Conservation (phyloP, 2,329 filamentous ascomycete species). For the Mycosphaerella sp. region DNA sequence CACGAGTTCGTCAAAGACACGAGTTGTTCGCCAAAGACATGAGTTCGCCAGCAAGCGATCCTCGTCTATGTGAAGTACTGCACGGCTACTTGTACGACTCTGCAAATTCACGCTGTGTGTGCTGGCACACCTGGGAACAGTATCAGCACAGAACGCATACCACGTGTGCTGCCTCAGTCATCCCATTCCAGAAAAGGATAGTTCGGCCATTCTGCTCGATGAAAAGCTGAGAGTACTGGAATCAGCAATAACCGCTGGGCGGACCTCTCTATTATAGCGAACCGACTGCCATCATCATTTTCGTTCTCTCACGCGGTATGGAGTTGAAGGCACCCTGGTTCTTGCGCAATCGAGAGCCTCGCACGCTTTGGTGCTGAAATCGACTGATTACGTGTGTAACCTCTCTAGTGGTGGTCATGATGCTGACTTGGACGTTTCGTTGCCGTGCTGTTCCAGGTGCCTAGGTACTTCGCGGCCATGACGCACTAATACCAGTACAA, state of each 20-base stretch:
- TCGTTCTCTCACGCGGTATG: slow-evolving; percentile 1
- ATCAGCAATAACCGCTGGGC: not conserved
- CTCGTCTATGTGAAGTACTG: slow-evolving; percentile 1
- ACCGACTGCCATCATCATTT: not conserved
- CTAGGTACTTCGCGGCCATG: not conserved
- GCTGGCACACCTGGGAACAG: not conserved
- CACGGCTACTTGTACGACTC: not conserved
- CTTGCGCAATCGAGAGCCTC: not conserved
- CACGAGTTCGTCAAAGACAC: too few relatives aligned
- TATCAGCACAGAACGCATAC: not conserved
- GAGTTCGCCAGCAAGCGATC: not conserved
- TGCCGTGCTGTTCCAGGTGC: not conserved
- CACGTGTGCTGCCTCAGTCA: too few relatives aligned
- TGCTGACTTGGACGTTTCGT: not conserved
- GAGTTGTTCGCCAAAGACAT: not conserved
- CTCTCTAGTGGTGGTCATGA: too few relatives aligned
- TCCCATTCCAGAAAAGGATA: too few relatives aligned
- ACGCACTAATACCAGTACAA: not conserved
- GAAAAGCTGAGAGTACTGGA: not conserved
- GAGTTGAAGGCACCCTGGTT: slow-evolving; percentile 5
- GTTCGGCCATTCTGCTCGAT: not conserved
- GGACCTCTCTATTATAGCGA: slow-evolving; percentile 5
- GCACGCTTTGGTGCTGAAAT: slow-evolving; percentile 1
- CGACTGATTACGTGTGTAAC: not conserved
- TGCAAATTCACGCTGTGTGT: not conserved